phyloP scores from a whole-genome alignment of 1,284 basidiomycete species.

The Trichosporon sp. region DNA sequence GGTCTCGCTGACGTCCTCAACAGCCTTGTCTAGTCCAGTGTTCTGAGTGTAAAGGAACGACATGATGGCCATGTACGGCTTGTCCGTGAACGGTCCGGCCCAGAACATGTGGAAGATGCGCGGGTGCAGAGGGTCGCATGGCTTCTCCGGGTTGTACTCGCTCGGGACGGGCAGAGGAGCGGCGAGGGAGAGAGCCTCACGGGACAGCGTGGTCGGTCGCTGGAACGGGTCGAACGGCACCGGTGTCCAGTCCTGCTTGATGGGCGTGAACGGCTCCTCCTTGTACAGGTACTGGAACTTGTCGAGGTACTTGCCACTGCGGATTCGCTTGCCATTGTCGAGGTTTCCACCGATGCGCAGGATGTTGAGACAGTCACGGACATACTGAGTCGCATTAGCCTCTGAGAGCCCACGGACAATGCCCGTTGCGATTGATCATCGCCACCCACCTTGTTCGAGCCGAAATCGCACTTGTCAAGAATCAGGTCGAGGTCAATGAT shows the following conservation, averaged over 20 bases:
- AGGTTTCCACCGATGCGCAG: constrained; percentile 62
- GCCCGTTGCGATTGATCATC: not conserved
- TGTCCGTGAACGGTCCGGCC: constrained; percentile 77
- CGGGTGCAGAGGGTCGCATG: constrained; percentile 65
- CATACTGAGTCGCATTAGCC: constrained; percentile 53
- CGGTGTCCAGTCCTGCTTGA: constrained; percentile 7
- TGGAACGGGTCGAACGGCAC: constrained; percentile 10
- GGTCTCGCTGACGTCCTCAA: constrained; percentile 22
- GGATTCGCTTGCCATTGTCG: constrained; percentile 57
- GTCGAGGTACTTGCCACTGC: constrained; percentile 56
- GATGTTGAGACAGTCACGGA: constrained; percentile 69
- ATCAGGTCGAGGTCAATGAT: constrained; percentile 79
- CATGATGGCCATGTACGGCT: constrained; percentile 69
- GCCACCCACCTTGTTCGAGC: constrained; percentile 60
- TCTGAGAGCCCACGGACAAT: not conserved
- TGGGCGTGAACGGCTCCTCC: constrained; percentile 9
- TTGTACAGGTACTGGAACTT: constrained; percentile 62
- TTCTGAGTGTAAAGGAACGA: constrained; percentile 78
- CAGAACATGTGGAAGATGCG: constrained; percentile 80
- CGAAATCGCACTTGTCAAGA: constrained; percentile 84
- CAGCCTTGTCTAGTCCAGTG: constrained; percentile 58
- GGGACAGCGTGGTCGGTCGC: constrained; percentile 27
- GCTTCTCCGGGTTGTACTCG: constrained; percentile 42
- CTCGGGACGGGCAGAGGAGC: constrained; percentile 29
- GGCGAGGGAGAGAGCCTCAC: constrained; percentile 34